Percentiles rank a stretch among this genome's conserved stretches.
Evolutionary conservation across 768 basidiomycete genomes (phyloP).

Genomic region (Tylopilus felleus): DNA sequence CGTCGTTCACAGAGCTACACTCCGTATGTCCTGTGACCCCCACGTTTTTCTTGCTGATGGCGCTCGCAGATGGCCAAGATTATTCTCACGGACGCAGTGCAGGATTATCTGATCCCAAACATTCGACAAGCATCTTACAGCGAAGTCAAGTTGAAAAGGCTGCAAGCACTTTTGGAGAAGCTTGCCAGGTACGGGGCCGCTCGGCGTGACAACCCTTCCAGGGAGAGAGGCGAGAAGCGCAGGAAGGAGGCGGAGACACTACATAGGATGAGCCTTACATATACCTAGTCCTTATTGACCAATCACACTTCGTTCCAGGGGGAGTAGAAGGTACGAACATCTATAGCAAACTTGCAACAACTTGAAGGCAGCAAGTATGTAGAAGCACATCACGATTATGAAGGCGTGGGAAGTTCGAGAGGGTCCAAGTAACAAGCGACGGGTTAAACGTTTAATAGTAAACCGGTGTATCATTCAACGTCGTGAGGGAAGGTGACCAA

Average conservation of each 20-base stretch:
- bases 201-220: slow-evolving; percentile 54
- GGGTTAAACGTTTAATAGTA: slow-evolving; percentile 31
- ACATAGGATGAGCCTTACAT: slow-evolving; percentile 46
- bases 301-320: slow-evolving; percentile 8
- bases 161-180: slow-evolving; percentile 77
- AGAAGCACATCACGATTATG: background rate
- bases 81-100: slow-evolving; percentile 66
- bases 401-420: slow-evolving; percentile 22
- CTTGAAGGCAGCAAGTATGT: slow-evolving; percentile 2
- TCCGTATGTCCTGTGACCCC: slow-evolving; percentile 45
- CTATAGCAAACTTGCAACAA: slow-evolving; percentile 19
- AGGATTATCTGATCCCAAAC: slow-evolving; percentile 73
- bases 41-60: slow-evolving; percentile 1
- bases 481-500: slow-evolving; percentile 60
- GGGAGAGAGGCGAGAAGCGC: slow-evolving; percentile 68
- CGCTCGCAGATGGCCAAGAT: slow-evolving; percentile 62
- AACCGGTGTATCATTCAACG: slow-evolving; percentile 50
- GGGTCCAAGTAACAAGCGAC: slow-evolving; percentile 26
- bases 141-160: slow-evolving; percentile 63
- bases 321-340: slow-evolving; percentile 16
- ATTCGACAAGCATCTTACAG: slow-evolving; percentile 65
- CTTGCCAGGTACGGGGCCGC: slow-evolving; percentile 63
- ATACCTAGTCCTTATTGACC: slow-evolving; percentile 9
- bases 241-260: slow-evolving; percentile 77
- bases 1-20: slow-evolving; percentile 77